Evolutionary conservation across 305 asterid genomes (phyloP), one percentile per base, ranked within the genome.

Genomic region (Plantago rigida): DNA sequence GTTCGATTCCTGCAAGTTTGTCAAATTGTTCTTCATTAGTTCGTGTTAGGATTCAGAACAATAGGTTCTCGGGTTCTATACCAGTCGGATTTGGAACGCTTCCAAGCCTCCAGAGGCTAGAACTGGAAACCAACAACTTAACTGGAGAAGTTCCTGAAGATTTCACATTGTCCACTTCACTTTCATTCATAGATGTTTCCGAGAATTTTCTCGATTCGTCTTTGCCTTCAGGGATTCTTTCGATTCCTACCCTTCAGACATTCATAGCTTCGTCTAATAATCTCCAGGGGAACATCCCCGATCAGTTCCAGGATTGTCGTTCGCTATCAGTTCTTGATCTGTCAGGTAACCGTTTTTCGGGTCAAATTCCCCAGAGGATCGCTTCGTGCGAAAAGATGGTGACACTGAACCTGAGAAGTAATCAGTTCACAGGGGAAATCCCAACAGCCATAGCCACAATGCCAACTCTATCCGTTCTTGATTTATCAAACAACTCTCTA

Each of bases 351-450:
- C 76, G 52, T 65, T 80, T 87, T 66, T 71, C 81, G 0, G 94
- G 96, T 0, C 46, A 64, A 7, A 80, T 87, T 46, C 96, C 96
- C 12, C 79, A 75, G 60, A 79, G 85, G 41, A 70, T 87, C 15
- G 89, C 93, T 67, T 85, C 94, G 2, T 85, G 94, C 31, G 76
- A 76, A 42, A 85, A 71, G 47, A 59, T 82, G 48, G 94, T 85
- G 56, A 80, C 55, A 13, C 52, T 87, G 70, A 84, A 84, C 48
- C 87, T 88, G 29, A 26, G 77, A 13, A 59, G 79, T 47, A 88
- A 86, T 58, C 64, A 64, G 29, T 70, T 88, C 60, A 60, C 72
- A 4, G 96, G 95, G 9, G 91, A 86, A 69, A 86, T 88, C 58
- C 95, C 95, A 1, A 48, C 26, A 7, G 68, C 78, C 4, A 56